A percentile compares a stretch with the other conserved stretches of the same genome.
Conservation (phyloP, 176 grass and related monocot species). For the Carex littledalei region DNA sequence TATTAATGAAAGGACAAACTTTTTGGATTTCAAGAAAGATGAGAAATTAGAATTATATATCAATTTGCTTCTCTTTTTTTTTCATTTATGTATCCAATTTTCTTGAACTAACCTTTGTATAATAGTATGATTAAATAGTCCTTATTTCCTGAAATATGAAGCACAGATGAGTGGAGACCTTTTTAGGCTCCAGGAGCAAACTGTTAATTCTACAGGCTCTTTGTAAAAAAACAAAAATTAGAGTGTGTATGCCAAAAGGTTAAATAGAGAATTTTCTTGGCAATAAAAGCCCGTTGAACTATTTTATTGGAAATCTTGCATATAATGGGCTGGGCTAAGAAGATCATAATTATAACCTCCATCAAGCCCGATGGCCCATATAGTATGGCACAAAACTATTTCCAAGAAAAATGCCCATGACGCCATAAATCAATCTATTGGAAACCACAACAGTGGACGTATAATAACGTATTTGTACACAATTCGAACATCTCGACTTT, state of each 20-base stretch:
- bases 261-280: background rate
- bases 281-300: background rate
- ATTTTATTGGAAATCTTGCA: background rate
- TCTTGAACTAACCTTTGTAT: background rate
- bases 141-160: background rate
- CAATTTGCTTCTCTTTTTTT: background rate
- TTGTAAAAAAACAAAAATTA: no score
- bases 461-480: no score
- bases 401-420: no score
- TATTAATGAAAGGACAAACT: background rate
- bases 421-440: no score
- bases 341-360: no score
- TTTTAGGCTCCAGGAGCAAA: no score
- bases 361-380: no score
- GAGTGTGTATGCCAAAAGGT: background rate
- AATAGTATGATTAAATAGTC: background rate
- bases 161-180: background rate
- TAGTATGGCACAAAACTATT: no score
- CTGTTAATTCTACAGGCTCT: no score
- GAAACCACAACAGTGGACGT: no score
- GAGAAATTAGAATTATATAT: background rate
- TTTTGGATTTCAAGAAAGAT: background rate
- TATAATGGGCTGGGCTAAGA: no score
- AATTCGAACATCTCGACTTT: no score
- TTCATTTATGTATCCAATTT: background rate